Evolutionary conservation across 139 green algal species (phyloP).

Genomic region (Trebouxia sp.): DNA sequence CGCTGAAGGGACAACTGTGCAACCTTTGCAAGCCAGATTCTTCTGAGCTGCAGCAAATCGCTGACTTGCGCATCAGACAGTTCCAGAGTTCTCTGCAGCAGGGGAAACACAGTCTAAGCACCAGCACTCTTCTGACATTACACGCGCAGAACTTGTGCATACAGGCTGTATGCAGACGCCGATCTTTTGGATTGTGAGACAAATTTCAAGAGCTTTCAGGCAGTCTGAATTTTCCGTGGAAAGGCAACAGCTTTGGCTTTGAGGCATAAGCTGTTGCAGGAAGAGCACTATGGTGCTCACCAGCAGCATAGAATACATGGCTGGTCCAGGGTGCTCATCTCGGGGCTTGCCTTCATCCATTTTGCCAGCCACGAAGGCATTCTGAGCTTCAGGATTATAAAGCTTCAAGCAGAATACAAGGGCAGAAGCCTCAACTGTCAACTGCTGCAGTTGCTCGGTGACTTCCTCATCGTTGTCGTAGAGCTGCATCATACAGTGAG

Average conservation of each 20-base stretch:
- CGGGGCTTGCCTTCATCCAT: neutral
- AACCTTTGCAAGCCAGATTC: neutral
- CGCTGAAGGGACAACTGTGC: neutral
- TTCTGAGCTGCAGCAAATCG: neutral
- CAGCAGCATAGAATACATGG: neutral
- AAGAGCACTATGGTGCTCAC: neutral
- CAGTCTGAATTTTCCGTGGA: no score
- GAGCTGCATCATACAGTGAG: neutral
- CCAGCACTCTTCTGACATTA: no score
- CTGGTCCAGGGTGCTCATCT: neutral
- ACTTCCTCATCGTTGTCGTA: neutral
- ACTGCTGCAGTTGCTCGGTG: neutral
- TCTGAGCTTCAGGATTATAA: neutral
- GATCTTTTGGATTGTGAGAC: no score
- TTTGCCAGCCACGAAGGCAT: neutral
- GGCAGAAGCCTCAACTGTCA: neutral
- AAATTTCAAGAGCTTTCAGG: no score
- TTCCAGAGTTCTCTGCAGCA: neutral
- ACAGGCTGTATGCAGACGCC: no score
- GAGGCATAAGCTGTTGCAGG: no score
- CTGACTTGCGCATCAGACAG: neutral
- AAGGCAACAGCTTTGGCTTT: no score
- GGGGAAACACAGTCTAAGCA: neutral
- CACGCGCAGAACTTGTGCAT: no score
- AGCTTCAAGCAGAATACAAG: neutral